A percentile compares a stretch with the other conserved stretches of the same genome.
phyloP scores from a whole-genome alignment of 2,329 filamentous ascomycete species.

The Lecanoromycetidae sp. region DNA sequence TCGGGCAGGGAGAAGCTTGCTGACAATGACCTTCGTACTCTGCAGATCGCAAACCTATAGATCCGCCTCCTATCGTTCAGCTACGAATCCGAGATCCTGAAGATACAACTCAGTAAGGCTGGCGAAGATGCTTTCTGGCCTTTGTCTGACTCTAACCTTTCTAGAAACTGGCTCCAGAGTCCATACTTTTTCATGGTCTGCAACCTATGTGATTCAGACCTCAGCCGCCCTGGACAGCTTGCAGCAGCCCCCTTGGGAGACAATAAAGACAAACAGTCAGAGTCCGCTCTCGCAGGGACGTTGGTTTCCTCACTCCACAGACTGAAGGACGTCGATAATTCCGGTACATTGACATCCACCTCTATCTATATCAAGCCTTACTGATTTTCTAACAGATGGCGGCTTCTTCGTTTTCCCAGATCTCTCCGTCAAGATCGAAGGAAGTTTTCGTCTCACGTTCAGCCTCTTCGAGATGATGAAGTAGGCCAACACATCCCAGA shows the following conservation, averaged over 20 bases:
- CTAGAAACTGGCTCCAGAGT: slow-evolving; percentile 49
- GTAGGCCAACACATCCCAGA: slow-evolving; percentile 27
- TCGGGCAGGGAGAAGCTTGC: too few species aligned
- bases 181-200: slow-evolving; percentile 53
- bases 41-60: slow-evolving; percentile 70
- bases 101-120: slow-evolving; percentile 49
- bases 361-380: neutral
- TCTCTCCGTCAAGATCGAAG: slow-evolving; percentile 64
- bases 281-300: slow-evolving; percentile 54
- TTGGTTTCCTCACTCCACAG: slow-evolving; percentile 71
- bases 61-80: slow-evolving; percentile 72
- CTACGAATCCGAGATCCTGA: slow-evolving; percentile 41
- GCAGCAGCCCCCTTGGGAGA: slow-evolving; percentile 27
- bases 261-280: slow-evolving; percentile 17
- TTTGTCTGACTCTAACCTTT: slow-evolving; percentile 15
- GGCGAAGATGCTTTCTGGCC: slow-evolving; percentile 8
- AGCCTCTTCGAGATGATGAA: slow-evolving; percentile 62
- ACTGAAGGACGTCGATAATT: slow-evolving; percentile 59
- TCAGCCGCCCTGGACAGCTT: slow-evolving; percentile 33
- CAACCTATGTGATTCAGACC: slow-evolving; percentile 40
- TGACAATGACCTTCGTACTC: slow-evolving; percentile 11
- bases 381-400: slow-evolving; percentile 46
- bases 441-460: slow-evolving; percentile 62
- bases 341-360: slow-evolving; percentile 4
- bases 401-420: slow-evolving; percentile 90